Evolutionary conservation across 2,329 filamentous ascomycete genomes (phyloP).

Genomic region (Emergomyces orientalis): DNA sequence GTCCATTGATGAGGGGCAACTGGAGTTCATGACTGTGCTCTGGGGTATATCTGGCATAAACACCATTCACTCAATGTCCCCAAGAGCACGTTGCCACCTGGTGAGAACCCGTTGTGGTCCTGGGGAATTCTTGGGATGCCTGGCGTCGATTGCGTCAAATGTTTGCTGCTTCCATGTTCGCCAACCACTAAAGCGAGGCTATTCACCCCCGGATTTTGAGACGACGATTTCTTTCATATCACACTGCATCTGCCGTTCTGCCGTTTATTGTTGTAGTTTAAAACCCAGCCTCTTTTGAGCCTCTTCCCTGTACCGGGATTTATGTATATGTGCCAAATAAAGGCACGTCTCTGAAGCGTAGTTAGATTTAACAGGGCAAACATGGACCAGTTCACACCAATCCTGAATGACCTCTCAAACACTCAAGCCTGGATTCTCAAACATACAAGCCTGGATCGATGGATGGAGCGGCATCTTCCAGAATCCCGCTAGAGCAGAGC

Average conservation of each 20-base stretch:
- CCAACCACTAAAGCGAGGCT: background rate
- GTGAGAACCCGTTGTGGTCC: background rate
- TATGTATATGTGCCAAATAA: background rate
- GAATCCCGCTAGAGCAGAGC: conserved; percentile 3
- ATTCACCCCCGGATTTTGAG: background rate
- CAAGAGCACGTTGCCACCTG: background rate
- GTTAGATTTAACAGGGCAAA: too few relatives aligned
- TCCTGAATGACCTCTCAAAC: background rate
- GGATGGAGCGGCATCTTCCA: background rate
- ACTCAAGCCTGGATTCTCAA: too few relatives aligned
- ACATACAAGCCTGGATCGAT: too few relatives aligned
- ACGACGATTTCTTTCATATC: background rate
- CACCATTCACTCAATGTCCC: too few relatives aligned
- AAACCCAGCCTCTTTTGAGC: background rate
- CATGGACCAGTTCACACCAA: background rate
- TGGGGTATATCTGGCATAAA: too few relatives aligned
- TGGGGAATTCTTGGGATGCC: background rate
- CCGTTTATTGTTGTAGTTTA: background rate
- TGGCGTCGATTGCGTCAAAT: background rate
- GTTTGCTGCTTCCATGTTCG: background rate
- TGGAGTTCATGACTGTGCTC: background rate
- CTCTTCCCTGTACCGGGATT: background rate
- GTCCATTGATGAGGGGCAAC: conserved; percentile 1
- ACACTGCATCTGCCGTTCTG: background rate
- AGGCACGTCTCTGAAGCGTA: too few relatives aligned